A percentile compares a stretch with the other conserved stretches of the same genome.
Conservation (phyloP, 805 yeast species). For the Lachancea nothofagi region DNA sequence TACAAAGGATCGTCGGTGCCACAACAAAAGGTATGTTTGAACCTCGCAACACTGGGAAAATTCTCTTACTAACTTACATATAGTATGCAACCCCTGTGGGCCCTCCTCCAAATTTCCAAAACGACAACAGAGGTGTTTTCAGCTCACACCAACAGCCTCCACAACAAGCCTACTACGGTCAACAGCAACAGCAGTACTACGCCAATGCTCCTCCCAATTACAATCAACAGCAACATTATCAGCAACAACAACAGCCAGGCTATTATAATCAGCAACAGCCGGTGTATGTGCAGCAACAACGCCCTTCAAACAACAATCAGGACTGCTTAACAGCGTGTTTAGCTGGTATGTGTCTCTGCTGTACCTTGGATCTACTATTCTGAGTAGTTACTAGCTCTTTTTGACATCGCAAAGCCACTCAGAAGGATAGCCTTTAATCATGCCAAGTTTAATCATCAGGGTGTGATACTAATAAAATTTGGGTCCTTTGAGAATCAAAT, state of each 20-base stretch:
- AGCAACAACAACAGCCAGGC: slow-evolving; percentile 33
- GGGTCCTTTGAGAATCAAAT: background rate
- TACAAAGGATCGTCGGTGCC: slow-evolving; percentile 10
- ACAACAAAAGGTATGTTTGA: slow-evolving; percentile 12
- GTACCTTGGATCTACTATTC: slow-evolving; percentile 47
- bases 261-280: slow-evolving; percentile 46
- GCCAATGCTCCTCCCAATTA: slow-evolving; percentile 21
- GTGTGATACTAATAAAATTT: background rate
- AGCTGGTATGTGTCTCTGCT: slow-evolving; percentile 51
- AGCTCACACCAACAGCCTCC: slow-evolving; percentile 9
- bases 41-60: too few species aligned
- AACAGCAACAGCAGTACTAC: slow-evolving; percentile 17
- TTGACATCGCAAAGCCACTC: too few species aligned
- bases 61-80: background rate
- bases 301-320: slow-evolving; percentile 33
- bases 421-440: too few species aligned
- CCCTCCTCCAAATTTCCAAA: slow-evolving; percentile 22
- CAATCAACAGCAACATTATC: slow-evolving; percentile 34
- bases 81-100: slow-evolving; percentile 28
- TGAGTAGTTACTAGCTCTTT: slow-evolving; percentile 17
- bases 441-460: too few species aligned
- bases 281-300: slow-evolving; percentile 47
- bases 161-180: slow-evolving; percentile 15
- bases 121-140: slow-evolving; percentile 12
- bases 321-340: slow-evolving; percentile 50